phyloP scores from a whole-genome alignment of 2,329 filamentous ascomycete species.

The Clonostachys solani region DNA sequence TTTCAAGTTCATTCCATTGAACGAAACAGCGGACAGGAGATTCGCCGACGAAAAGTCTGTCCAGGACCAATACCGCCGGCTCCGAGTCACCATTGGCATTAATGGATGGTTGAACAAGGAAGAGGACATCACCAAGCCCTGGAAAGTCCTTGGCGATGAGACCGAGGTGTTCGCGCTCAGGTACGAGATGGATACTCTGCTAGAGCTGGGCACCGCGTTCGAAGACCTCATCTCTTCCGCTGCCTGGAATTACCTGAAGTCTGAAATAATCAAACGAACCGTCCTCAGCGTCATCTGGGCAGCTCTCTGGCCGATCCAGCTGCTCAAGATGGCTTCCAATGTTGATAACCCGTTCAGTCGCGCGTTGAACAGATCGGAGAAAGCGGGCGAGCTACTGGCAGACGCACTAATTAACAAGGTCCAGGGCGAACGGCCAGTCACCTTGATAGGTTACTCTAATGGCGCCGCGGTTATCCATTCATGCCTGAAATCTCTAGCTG shows the following conservation, averaged over 20 bases:
- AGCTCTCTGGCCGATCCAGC: constrained; percentile 65
- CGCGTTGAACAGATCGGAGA: constrained; percentile 72
- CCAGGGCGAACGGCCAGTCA: constrained; percentile 78
- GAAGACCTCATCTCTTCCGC: constrained; percentile 67
- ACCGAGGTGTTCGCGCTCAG: constrained; percentile 80
- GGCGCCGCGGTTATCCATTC: constrained; percentile 80
- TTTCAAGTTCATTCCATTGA: constrained; percentile 71
- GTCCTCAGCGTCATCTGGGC: constrained; percentile 64
- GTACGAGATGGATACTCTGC: constrained; percentile 75
- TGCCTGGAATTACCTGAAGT: constrained; percentile 70
- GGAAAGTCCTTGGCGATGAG: constrained; percentile 67
- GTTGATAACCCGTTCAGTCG: constrained; percentile 82
- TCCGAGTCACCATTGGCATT: constrained; percentile 80
- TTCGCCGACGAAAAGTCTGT: constrained; percentile 24
- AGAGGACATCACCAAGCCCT: constrained; percentile 74
- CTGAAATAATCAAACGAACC: constrained; percentile 70
- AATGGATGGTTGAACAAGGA: constrained; percentile 80
- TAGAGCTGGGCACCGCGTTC: constrained; percentile 72
- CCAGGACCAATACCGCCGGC: constrained; percentile 35
- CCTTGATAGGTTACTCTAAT: constrained; percentile 75
- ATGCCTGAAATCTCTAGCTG: constrained; percentile 72
- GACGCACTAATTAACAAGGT: constrained; percentile 79
- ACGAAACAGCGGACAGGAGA: constrained; percentile 22
- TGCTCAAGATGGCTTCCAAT: constrained; percentile 62
- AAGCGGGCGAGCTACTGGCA: constrained; percentile 74